Base-by-base conservation (phyloP, 352 stramenopile species). In the Pythium utonaiense region DNA sequence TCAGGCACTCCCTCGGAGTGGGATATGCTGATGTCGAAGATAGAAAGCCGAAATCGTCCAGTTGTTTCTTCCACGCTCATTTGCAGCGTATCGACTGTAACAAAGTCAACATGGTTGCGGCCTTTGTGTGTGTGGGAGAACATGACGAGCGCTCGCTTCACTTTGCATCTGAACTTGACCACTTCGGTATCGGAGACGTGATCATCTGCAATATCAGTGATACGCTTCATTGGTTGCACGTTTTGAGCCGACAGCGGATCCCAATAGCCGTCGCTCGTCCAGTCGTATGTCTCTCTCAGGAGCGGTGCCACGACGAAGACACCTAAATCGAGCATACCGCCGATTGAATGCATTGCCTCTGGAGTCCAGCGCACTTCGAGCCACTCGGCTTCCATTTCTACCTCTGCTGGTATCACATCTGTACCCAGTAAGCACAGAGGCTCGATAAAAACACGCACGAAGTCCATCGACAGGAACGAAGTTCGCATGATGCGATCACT, bases 321-420 rank as follows among this genome's bases (percentile, higher is more conserved):
- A 3, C 73, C 74, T n/a, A 94, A 49, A 36, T 91, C 77, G 3
- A 90, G 40, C 36, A 82, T 54, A 1, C 80, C 83, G 3, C 77
- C 84, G 19, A 94, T 78, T 1, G 74, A 71, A 54, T 91, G 80
- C 12, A 94, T 61, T 0, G 77, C 70, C 30, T 86, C 70, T 6
- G 80, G 70, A 3, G 72, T 70, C 78, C 81, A 94, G 33, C 83
- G 83, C 1, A 88, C 64, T 60, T 94, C 80, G 6, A 92, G 60
- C 80, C 82, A 90, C 57, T 94, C 80, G 27, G 74, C 73, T 40
- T 92, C 83, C 76, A 92, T 77, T 54, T 94, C 84, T 28, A 92
- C 60, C 8, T 86, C 66, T 12, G 79, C 82, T 8, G 65, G 60
- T 6, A 50, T 51, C 7, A 73, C 60, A 40, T 66, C 68, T 19